Evolutionary conservation across 73 alveolate species (phyloP), one percentile per base, ranked within the genome.

Genomic region (Symbiodinium pilosum): DNA sequence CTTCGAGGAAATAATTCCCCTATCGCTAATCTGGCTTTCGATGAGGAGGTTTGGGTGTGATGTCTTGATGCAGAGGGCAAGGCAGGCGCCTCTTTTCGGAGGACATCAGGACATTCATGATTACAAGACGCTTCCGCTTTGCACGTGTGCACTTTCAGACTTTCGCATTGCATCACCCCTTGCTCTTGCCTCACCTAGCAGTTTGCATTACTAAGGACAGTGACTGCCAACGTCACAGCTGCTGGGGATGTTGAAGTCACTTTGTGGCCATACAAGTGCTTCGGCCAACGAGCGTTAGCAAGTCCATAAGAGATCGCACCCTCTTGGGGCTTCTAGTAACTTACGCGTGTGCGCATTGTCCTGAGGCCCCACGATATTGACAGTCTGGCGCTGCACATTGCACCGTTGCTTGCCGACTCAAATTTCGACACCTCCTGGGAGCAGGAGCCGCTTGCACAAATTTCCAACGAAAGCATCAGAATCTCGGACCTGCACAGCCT

Each of bases 161-260:
- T 52, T n/a, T 52, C 69, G 69, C 21, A 28, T 52, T 52, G 69
- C 69, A 52, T 52, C 69, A 52, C 21, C 69, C 2, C n/a, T 52
- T 52, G 2, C 69, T 52, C 2, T 28, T n/a, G n/a, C n/a, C n/a
- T n/a, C n/a, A n/a, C n/a, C n/a, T n/a, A 52, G 69, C 69, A 18
- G n/a, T 52, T 4, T 20, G n/a, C 69, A 52, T 52, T 28, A 52
- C 69, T 52, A 20, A 52, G 69, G 69, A 52, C n/a, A 18, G 69
- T 28, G 69, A 52, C 69, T 52, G 69, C 24, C 69, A 4, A 52
- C 14, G 69, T 52, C 69, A 52, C 69, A 2, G 11, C 69, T 52
- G 69, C 85, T 16, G 85, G 85, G 42, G 85, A 71, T 28, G 85
- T 71, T 7, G 85, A 71, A 8, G 85, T 71, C 43, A 71, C 9